Conservation (phyloP, 805 yeast genomes). For the Lachancea mirantina region DNA sequence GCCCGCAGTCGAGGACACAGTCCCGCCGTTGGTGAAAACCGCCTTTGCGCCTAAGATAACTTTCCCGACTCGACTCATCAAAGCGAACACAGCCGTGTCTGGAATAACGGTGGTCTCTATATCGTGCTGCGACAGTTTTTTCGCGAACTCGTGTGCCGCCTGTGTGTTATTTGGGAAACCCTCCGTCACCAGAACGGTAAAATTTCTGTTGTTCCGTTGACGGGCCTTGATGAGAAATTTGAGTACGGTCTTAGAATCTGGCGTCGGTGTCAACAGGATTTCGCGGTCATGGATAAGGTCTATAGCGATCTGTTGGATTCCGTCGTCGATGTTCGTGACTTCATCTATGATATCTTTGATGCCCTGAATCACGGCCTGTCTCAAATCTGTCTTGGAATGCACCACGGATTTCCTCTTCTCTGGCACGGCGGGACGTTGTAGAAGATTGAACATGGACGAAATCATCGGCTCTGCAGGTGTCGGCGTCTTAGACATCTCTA, state of each 20-base stretch:
- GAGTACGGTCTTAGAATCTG: slow-evolving; percentile 81
- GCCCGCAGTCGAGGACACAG: slow-evolving; percentile 80
- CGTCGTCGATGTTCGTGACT: slow-evolving; percentile 80
- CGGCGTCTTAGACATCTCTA: slow-evolving; percentile 22
- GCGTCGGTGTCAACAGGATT: slow-evolving; percentile 81
- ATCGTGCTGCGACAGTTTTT: slow-evolving; percentile 70
- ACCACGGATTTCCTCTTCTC: slow-evolving; percentile 19
- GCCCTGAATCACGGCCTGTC: slow-evolving; percentile 85
- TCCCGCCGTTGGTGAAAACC: slow-evolving; percentile 95
- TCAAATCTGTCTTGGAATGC: slow-evolving; percentile 46
- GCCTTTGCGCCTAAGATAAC: slow-evolving; percentile 89
- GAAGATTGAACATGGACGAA: slow-evolving; percentile 79
- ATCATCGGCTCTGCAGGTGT: slow-evolving; percentile 45
- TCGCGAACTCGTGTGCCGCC: slow-evolving; percentile 72
- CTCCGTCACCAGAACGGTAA: slow-evolving; percentile 88
- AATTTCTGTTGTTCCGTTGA: slow-evolving; percentile 64
- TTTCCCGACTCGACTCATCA: slow-evolving; percentile 95
- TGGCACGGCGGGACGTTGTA: slow-evolving; percentile 42
- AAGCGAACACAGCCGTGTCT: slow-evolving; percentile 86
- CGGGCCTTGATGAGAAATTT: slow-evolving; percentile 83
- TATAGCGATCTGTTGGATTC: slow-evolving; percentile 81
- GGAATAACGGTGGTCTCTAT: slow-evolving; percentile 89
- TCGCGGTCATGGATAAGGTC: slow-evolving; percentile 94
- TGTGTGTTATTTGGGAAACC: slow-evolving; percentile 83
- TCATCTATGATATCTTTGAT: slow-evolving; percentile 90